Conservation (phyloP, 805 yeast species). For the Nakazawaea ishiwadae region DNA sequence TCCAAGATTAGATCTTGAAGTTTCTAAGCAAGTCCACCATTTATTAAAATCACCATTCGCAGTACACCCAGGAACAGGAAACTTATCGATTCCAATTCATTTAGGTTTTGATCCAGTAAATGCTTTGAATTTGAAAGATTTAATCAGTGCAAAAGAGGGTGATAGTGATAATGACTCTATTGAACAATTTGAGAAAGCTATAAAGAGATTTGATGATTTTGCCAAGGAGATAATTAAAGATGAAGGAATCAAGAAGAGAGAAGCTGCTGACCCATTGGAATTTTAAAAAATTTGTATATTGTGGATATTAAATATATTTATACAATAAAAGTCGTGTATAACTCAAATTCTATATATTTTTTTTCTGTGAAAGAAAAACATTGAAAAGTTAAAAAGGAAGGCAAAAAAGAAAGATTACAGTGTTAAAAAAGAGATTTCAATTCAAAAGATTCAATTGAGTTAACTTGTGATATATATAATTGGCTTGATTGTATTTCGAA, state of each 20-base stretch:
- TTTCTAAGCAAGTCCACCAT: conserved; percentile 84
- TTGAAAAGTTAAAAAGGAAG: not conserved
- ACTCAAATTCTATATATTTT: too few species aligned
- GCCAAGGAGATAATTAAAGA: conserved; percentile 54
- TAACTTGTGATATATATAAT: too few species aligned
- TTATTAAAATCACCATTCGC: conserved; percentile 95
- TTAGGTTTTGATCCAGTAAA: conserved; percentile 68
- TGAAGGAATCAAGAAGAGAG: conserved; percentile 40
- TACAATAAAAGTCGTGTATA: too few species aligned
- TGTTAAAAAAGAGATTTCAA: too few species aligned
- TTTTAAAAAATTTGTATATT: conserved; percentile 3
- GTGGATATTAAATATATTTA: too few species aligned
- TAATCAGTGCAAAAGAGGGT: conserved; percentile 61
- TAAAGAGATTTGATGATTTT: conserved; percentile 60
- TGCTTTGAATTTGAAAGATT: conserved; percentile 68
- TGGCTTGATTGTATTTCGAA: too few species aligned
- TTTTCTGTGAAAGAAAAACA: too few species aligned
- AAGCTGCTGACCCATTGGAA: conserved; percentile 24
- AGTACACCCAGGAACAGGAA: conserved; percentile 93
- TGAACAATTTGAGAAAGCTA: conserved; percentile 17
- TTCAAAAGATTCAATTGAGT: too few species aligned
- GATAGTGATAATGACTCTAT: conserved; percentile 32
- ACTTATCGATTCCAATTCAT: conserved; percentile 87
- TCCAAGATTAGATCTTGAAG: conserved; percentile 92
- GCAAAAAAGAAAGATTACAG: too few species aligned